Evolutionary conservation across 2,329 filamentous ascomycete species (phyloP).

Genomic region (Talaromyces atroroseus): DNA sequence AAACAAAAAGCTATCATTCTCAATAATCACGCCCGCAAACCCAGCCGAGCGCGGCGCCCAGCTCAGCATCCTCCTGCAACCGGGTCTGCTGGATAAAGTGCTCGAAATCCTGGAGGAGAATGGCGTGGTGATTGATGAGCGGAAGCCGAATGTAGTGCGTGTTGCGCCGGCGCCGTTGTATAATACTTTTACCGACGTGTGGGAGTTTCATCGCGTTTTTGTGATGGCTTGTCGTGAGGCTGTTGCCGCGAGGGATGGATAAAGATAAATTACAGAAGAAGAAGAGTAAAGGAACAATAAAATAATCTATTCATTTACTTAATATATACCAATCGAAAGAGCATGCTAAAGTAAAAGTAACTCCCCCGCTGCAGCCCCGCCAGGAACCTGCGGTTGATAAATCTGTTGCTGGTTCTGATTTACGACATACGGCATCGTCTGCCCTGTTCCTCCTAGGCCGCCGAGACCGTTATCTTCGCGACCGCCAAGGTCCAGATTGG

Average conservation of each 20-base stretch:
- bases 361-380: slow-evolving; percentile 63
- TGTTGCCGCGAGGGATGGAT: not conserved
- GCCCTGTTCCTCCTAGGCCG: slow-evolving; percentile 47
- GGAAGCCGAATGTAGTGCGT: slow-evolving; percentile 78
- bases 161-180: slow-evolving; percentile 81
- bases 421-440: slow-evolving; percentile 58
- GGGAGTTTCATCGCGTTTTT: slow-evolving; percentile 54
- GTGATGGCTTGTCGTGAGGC: slow-evolving; percentile 43
- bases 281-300: not conserved
- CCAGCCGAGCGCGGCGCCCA: slow-evolving; percentile 69
- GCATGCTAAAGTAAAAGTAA: slow-evolving; percentile 52
- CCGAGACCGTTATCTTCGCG: slow-evolving; percentile 58
- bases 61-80: slow-evolving; percentile 64
- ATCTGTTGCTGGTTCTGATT: slow-evolving; percentile 76
- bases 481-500: slow-evolving; percentile 62
- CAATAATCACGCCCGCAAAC: slow-evolving; percentile 64
- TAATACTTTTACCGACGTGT: slow-evolving; percentile 72
- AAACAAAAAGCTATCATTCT: slow-evolving; percentile 40
- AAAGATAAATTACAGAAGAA: not conserved
- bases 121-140: slow-evolving; percentile 73
- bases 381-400: slow-evolving; percentile 63
- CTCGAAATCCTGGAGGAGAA: slow-evolving; percentile 58
- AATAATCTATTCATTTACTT: too few relatives aligned
- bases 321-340: not conserved
- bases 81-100: slow-evolving; percentile 66